These are phyloP conservation scores for Amphirosellinia nigrospora DNA, from an alignment of 495 filamentous ascomycete genomes.

Conservation along the genomic window DNA sequence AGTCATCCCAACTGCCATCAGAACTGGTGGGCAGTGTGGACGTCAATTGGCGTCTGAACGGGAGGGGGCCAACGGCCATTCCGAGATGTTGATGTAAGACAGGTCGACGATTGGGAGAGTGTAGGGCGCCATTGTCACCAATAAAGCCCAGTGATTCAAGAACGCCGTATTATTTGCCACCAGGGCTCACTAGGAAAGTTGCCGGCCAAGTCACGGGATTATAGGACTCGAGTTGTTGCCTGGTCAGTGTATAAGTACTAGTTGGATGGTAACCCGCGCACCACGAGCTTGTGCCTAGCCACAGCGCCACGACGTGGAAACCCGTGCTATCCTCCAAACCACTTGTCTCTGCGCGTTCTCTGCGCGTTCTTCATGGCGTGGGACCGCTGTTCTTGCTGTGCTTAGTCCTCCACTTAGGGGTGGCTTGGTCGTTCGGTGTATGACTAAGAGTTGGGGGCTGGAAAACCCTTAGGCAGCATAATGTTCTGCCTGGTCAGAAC, in stretches of 20 bases:
- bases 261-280: neutral
- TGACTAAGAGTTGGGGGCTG: slow-evolving; percentile 5
- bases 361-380: neutral
- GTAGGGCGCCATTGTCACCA: neutral
- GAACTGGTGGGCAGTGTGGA: neutral
- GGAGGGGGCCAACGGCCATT: neutral
- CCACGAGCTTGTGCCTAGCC: neutral
- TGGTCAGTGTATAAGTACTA: neutral
- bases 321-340: neutral
- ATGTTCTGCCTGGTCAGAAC: neutral
- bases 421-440: slow-evolving; percentile 14
- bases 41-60: neutral
- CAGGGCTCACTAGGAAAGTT: neutral
- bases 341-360: neutral
- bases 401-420: neutral
- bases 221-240: neutral
- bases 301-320: neutral
- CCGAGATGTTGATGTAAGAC: neutral
- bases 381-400: neutral
- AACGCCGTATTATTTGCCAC: neutral
- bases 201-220: neutral
- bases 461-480: neutral
- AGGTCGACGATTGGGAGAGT: neutral
- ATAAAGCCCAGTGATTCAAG: neutral
- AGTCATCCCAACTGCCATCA: neutral